Evolutionary conservation across 2,329 filamentous ascomycete genomes (phyloP).

Genomic region (Sclerotinia minor): DNA sequence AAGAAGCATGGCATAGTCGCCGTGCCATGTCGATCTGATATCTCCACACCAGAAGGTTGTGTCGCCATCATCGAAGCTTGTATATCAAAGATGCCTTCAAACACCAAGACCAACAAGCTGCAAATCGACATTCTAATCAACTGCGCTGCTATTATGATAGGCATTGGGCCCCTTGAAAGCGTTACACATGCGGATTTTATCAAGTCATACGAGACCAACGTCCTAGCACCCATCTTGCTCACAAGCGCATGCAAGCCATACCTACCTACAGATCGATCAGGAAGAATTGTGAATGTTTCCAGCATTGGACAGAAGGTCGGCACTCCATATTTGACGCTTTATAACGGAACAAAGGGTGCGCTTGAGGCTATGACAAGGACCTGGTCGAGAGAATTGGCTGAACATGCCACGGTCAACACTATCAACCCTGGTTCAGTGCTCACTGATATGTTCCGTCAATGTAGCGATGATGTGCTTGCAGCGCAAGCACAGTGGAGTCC

Average conservation of each 20-base stretch:
- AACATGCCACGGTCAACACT: constrained; percentile 22
- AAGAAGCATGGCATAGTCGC: constrained; percentile 58
- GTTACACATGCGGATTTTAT: constrained; percentile 65
- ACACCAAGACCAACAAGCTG: constrained; percentile 50
- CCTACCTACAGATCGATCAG: constrained; percentile 65
- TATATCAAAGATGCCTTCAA: constrained; percentile 37
- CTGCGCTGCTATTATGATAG: constrained; percentile 71
- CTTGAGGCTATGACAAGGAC: constrained; percentile 61
- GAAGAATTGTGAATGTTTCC: constrained; percentile 61
- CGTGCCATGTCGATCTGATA: constrained; percentile 67
- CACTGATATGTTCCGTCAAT: constrained; percentile 26
- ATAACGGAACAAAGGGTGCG: constrained; percentile 64
- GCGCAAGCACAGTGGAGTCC: constrained; percentile 25
- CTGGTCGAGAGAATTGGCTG: constrained; percentile 24
- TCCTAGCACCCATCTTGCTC: constrained; percentile 74
- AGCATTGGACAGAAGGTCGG: constrained; percentile 58
- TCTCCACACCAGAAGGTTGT: constrained; percentile 61
- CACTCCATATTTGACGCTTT: constrained; percentile 57
- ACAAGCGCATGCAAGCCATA: constrained; percentile 69
- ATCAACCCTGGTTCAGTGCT: constrained; percentile 21
- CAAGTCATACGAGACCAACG: constrained; percentile 73
- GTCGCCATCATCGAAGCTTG: constrained; percentile 57
- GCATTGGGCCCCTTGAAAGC: constrained; percentile 58
- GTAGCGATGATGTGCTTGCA: constrained; percentile 27
- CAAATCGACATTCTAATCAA: constrained; percentile 81